Conservation (phyloP, 306 rosid species). For the Astragalus glycyphyllos region DNA sequence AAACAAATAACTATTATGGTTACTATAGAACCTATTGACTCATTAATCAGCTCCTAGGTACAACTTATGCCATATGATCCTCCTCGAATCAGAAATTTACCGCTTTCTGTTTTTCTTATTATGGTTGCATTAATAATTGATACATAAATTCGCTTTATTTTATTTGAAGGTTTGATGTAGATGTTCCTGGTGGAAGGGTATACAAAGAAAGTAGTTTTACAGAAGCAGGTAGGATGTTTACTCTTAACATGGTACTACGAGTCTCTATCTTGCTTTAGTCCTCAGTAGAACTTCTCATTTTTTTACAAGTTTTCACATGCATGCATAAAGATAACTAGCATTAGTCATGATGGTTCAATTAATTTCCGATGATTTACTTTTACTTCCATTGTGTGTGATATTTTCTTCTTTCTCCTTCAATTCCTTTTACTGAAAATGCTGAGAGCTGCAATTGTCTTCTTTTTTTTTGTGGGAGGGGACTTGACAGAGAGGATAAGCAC, state of each 20-base stretch:
- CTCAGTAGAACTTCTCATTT: conserved; percentile 3
- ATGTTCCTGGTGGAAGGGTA: conserved; percentile 90
- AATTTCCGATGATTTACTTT: conserved; percentile 12
- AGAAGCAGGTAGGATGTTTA: conserved; percentile 64
- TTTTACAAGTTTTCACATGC: conserved; percentile 1
- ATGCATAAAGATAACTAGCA: neutral
- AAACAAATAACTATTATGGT: neutral
- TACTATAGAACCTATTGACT: neutral
- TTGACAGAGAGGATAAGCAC: conserved; percentile 19
- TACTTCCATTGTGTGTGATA: neutral
- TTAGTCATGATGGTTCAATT: conserved; percentile 19
- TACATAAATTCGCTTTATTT: conserved; percentile 31
- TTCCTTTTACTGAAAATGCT: conserved; percentile 24
- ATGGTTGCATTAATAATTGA: conserved; percentile 12
- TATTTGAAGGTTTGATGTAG: conserved; percentile 86
- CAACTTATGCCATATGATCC: neutral
- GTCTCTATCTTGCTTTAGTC: conserved; percentile 14
- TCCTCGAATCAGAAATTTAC: conserved; percentile 21
- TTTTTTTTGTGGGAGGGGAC: neutral
- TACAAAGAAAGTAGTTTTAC: conserved; percentile 87
- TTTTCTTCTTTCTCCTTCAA: conserved; percentile 10
- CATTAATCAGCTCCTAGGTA: conserved; percentile 19
- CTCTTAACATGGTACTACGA: conserved; percentile 23
- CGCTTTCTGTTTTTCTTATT: conserved; percentile 25
- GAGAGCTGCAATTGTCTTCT: neutral